Percentiles rank a stretch among this genome's conserved stretches.
These are phyloP conservation scores for Lophium mytilinum DNA, from an alignment of 495 filamentous ascomycete genomes.

Conservation along the genomic window DNA sequence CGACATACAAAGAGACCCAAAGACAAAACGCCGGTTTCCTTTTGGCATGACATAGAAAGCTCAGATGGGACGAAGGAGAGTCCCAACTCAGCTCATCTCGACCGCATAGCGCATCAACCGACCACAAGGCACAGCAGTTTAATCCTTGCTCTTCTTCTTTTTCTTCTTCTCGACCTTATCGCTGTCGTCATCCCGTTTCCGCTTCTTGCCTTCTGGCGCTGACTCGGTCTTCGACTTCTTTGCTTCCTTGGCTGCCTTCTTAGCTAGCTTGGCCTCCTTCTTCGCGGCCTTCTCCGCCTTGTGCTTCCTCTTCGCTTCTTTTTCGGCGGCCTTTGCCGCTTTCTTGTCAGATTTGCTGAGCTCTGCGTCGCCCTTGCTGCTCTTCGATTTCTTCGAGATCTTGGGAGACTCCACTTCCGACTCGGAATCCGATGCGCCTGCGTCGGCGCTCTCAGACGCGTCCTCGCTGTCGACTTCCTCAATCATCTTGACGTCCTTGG, in stretches of 20 bases:
- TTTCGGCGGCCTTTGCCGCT: conserved; percentile 39
- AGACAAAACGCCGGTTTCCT: too few relatives aligned
- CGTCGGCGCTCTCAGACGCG: conserved; percentile 23
- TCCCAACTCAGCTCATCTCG: too few relatives aligned
- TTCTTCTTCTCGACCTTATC: conserved; percentile 32
- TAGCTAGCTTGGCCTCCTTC: conserved; percentile 69
- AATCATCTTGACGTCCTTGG: conserved; percentile 15
- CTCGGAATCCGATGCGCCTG: conserved; percentile 9
- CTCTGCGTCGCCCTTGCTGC: conserved; percentile 27
- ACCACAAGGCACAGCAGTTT: not conserved
- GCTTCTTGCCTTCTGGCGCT: conserved; percentile 21
- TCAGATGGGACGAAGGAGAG: too few relatives aligned
- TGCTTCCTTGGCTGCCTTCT: conserved; percentile 51
- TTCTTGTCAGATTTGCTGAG: conserved; percentile 39
- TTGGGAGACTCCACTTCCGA: conserved; percentile 25
- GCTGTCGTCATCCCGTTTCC: conserved; percentile 22
- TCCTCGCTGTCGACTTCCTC: conserved; percentile 24
- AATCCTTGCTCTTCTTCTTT: conserved; percentile 35
- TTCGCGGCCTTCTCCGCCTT: conserved; percentile 54
- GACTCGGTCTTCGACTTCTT: conserved; percentile 8
- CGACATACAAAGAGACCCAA: too few relatives aligned
- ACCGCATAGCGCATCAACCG: too few relatives aligned
- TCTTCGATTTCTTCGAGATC: conserved; percentile 12
- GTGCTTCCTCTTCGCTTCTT: conserved; percentile 42
- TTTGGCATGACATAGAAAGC: too few relatives aligned